Evolutionary conservation across 768 basidiomycete genomes (phyloP), one percentile per base, ranked within the genome.

Genomic region (Dioszegia crocea): DNA sequence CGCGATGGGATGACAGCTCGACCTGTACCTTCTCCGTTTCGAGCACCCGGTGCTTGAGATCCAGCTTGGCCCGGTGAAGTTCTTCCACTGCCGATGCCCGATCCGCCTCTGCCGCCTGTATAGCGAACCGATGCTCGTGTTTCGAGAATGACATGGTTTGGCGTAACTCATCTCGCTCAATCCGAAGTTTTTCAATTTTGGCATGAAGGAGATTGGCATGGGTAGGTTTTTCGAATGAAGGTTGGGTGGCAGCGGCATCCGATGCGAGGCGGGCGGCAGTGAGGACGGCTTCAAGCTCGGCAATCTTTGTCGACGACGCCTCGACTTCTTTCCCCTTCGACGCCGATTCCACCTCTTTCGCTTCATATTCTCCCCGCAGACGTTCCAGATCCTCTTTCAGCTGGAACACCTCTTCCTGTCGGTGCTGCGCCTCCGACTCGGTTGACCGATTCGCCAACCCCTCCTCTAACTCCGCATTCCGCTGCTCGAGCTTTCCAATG

Each of bases 111-210:
- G 64, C 62, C 39, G 67, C 70, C n/a, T 54, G 46, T 19, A 70
- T 52, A 27, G 66, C 68, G 38, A 75, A 74, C 11, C 64, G 66
- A 33, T 58, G 56, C 43, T 77, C 75, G 54, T 72, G 67, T 38
- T 68, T 60, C n/a, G 65, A 60, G 55, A 73, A 77, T 6, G 67
- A 65, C 14, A 77, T 46, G 26, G 57, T 63, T 21, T 70, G 66
- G 39, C 72, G 59, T 4, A 75, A 62, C 9, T 73, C 74, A 41
- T 77, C 74, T 14, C 76, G 62, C 56, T 77, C 76, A 11, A 60
- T 19, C 38, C 76, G 71, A 2, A 77, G 61, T n/a, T 66, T 66
- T n/a, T 60, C 66, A 45, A 77, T 67, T 30, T 71, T 70, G 23
- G 52, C 51, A 23, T 68, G 56, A 2, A 72, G 39, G 31, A 63